phyloP scores from a whole-genome alignment of 2,329 filamentous ascomycete species.

The Pseudodiploospora longispora region DNA sequence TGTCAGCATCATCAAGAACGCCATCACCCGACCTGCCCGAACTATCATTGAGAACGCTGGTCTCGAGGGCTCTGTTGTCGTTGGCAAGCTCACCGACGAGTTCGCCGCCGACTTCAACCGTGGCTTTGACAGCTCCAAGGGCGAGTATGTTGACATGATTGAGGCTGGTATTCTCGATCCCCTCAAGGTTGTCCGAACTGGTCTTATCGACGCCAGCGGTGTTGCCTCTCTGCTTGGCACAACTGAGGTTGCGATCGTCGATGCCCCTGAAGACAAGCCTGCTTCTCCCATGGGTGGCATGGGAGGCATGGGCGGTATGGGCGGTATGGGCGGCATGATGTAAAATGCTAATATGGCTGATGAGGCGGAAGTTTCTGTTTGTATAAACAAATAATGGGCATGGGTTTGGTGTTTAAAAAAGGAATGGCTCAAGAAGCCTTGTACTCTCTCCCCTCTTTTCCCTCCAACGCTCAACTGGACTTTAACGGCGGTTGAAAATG shows the following conservation, averaged over 20 bases:
- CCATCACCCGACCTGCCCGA: slow-evolving; percentile 89
- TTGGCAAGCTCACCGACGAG: slow-evolving; percentile 97
- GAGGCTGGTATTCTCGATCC: slow-evolving; percentile 92
- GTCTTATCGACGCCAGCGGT: slow-evolving; percentile 87
- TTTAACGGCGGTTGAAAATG: not conserved
- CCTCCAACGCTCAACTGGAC: not conserved
- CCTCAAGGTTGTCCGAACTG: slow-evolving; percentile 98
- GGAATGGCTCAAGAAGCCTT: slow-evolving; percentile 22
- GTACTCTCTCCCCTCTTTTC: slow-evolving; percentile 25
- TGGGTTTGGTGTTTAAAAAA: slow-evolving; percentile 39
- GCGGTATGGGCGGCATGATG: slow-evolving; percentile 57
- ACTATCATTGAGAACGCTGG: slow-evolving; percentile 98
- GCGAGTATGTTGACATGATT: slow-evolving; percentile 99
- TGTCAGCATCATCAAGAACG: slow-evolving; percentile 94
- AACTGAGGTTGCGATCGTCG: slow-evolving; percentile 95
- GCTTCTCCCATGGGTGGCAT: slow-evolving; percentile 55
- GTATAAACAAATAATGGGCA: slow-evolving; percentile 18
- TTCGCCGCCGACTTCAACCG: slow-evolving; percentile 91
- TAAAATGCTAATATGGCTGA: slow-evolving; percentile 29
- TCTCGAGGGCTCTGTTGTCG: slow-evolving; percentile 87
- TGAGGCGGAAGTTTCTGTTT: slow-evolving; percentile 3
- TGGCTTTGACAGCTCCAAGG: slow-evolving; percentile 93
- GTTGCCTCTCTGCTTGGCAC: slow-evolving; percentile 95
- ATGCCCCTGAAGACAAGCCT: slow-evolving; percentile 88
- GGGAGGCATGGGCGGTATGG: slow-evolving; percentile 59